These are phyloP conservation scores for Oryza punctata DNA, from an alignment of 176 grass and related monocot species.

Conservation along the genomic window DNA sequence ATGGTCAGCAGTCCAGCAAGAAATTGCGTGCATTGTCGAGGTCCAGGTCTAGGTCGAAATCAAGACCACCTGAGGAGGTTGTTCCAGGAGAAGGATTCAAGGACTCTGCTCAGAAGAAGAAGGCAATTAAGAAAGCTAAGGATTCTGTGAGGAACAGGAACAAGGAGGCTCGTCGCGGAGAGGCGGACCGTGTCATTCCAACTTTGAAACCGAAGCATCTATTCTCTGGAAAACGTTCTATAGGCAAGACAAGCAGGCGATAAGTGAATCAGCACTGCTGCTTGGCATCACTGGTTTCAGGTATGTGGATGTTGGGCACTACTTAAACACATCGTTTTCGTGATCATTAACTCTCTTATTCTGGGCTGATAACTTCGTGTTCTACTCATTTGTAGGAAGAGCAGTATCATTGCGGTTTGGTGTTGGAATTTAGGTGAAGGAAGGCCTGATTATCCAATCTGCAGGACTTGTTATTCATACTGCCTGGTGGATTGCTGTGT, in stretches of 20 bases:
- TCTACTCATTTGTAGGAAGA: neutral
- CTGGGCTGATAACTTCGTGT: neutral
- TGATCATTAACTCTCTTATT: neutral
- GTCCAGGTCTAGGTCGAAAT: slow-evolving; percentile 58
- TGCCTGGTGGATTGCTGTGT: neutral
- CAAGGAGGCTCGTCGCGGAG: slow-evolving; percentile 79
- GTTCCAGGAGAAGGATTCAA: slow-evolving; percentile 70
- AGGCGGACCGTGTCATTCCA: slow-evolving; percentile 78
- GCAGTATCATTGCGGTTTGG: too few relatives aligned
- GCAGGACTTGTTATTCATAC: neutral
- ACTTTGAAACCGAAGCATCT: slow-evolving; percentile 90
- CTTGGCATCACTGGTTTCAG: neutral
- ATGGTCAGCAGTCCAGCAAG: slow-evolving; percentile 60
- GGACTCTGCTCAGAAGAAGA: slow-evolving; percentile 65
- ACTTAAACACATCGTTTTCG: neutral
- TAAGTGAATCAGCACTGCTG: neutral
- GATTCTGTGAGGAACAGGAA: slow-evolving; percentile 61
- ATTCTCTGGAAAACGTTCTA: slow-evolving; percentile 73
- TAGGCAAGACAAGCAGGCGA: slow-evolving; percentile 69
- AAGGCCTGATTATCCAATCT: neutral
- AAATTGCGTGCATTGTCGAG: slow-evolving; percentile 42
- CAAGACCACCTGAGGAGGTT: slow-evolving; percentile 51
- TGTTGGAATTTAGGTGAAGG: neutral
- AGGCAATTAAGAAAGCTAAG: slow-evolving; percentile 61
- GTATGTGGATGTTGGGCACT: neutral